A percentile compares a stretch with the other conserved stretches of the same genome.
Conservation (phyloP, 495 filamentous ascomycete species). For the Penicillium riverlandense region DNA sequence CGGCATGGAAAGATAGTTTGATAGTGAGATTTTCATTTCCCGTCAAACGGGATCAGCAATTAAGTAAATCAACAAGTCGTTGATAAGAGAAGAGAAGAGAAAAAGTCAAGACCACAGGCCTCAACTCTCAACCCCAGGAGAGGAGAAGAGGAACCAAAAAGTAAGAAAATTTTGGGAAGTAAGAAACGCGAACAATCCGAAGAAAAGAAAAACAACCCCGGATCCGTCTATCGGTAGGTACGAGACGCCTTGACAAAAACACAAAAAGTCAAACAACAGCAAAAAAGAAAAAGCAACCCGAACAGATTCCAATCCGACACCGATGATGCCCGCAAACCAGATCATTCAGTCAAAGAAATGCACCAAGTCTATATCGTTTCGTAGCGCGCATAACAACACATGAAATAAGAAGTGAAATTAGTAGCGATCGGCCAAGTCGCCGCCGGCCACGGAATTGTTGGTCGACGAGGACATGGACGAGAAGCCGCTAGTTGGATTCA, state of each 20-base stretch:
- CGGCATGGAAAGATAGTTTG: no score
- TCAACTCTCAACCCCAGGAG: not conserved
- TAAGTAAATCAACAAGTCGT: not conserved
- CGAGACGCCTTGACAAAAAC: constrained; percentile 26
- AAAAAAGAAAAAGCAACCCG: constrained; percentile 14
- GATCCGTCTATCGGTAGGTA: constrained; percentile 26
- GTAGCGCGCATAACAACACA: constrained; percentile 29
- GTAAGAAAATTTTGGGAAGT: constrained; percentile 1
- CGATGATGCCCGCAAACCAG: constrained; percentile 23
- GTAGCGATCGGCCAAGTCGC: constrained; percentile 34
- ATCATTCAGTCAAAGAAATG: constrained; percentile 22
- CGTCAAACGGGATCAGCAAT: not conserved
- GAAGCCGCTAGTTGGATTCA: constrained; percentile 60
- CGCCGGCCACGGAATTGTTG: constrained; percentile 40
- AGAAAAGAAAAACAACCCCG: constrained; percentile 15
- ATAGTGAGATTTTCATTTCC: not conserved
- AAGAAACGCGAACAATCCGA: constrained; percentile 13
- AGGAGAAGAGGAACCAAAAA: constrained; percentile 10
- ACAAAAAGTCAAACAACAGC: constrained; percentile 11
- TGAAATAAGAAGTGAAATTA: constrained; percentile 11
- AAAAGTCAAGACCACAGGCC: not conserved
- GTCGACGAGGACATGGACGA: constrained; percentile 46
- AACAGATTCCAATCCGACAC: constrained; percentile 19
- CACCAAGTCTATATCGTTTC: constrained; percentile 42
- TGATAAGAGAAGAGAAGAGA: constrained; percentile 1